Evolutionary conservation across 805 yeast species (phyloP), one percentile per base, ranked within the genome.

Genomic region (Saccharomycopsis sp.): DNA sequence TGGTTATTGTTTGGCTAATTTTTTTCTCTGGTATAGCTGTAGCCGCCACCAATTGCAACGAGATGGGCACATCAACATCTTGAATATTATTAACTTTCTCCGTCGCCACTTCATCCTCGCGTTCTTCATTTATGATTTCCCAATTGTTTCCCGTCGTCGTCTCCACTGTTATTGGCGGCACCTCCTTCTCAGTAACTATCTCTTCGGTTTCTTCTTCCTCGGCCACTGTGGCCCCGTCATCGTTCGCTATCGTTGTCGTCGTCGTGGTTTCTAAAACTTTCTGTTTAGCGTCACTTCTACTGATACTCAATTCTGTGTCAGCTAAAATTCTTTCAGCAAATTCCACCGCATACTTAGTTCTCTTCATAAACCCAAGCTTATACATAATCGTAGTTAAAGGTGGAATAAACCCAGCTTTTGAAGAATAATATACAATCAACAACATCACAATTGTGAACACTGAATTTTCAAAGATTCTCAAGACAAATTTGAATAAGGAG

Each of bases 381-480:
- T 3, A 33, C 39, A 64, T 41, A 11, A 63, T 47, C 38, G 57
- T 57, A 9, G 63, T 59, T 21, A 64, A 40, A 1, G 67, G 63
- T 6, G 67, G 67, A 4, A 68, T 47, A 4, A 63, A 23, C 2
- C 70, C 71, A 5, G 64, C 49, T 49, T 55, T 64, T 0, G 72
- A 65, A 16, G 72, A 55, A 1, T 61, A 49, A 24, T 67, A 57
- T 4, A 71, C 55, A 2, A 71, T 56, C 1, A 60, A 42, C 16
- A 70, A 43, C 6, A 72, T 61, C 1, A 67, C 52, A 4, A 64
- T 40, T 6, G 77, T 65, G 14, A 74, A 73, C 3, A 70, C 52
- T n/a, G 74, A 62, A 53, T 76, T 79, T 53, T 77, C 82, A 43
- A 70, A 55, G 3, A 70, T 56, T 47, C 75, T 57, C 13, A 51